Conservation (phyloP, 768 basidiomycete species). For the Rossbeevera mucosa region DNA sequence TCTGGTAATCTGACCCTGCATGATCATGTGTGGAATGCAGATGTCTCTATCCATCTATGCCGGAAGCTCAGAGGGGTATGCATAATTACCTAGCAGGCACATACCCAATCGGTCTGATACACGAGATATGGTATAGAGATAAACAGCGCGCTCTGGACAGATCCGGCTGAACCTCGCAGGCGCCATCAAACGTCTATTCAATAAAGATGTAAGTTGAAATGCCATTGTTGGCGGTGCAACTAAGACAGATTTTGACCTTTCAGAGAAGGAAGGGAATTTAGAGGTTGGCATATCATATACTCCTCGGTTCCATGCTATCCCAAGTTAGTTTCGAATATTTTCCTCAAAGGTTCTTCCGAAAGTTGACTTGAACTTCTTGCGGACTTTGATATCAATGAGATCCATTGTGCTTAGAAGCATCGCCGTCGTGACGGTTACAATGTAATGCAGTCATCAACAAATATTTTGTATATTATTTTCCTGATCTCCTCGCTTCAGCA, state of each 20-base stretch:
- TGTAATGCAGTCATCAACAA: conserved; percentile 11
- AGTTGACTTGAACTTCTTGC: conserved; percentile 17
- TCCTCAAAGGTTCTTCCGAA: conserved; percentile 9
- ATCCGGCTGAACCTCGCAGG: conserved; percentile 16
- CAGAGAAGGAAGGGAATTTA: conserved; percentile 20
- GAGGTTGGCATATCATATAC: conserved; percentile 3
- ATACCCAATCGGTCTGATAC: conserved; percentile 4
- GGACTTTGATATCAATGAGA: conserved; percentile 23
- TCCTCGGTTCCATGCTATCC: conserved; percentile 19
- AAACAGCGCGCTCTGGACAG: conserved; percentile 15
- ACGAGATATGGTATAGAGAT: conserved; percentile 15
- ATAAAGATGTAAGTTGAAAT: conserved; percentile 10
- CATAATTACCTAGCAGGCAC: conserved; percentile 1
- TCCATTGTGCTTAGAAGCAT: conserved; percentile 25
- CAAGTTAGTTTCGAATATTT: conserved; percentile 16
- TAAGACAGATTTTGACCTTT: conserved; percentile 18
- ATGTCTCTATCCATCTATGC: conserved; percentile 1
- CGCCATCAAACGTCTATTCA: conserved; percentile 7
- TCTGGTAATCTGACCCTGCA: conserved; percentile 14
- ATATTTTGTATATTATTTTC: conserved; percentile 1
- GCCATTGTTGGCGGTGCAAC: conserved; percentile 9
- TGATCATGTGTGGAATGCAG: conserved; percentile 1
- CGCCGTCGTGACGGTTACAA: conserved; percentile 27
- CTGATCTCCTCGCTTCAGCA: conserved; percentile 1
- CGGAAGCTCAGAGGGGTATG: conserved; percentile 1